phyloP scores from a whole-genome alignment of 2,329 filamentous ascomycete species.

The Exserohilum turcica region DNA sequence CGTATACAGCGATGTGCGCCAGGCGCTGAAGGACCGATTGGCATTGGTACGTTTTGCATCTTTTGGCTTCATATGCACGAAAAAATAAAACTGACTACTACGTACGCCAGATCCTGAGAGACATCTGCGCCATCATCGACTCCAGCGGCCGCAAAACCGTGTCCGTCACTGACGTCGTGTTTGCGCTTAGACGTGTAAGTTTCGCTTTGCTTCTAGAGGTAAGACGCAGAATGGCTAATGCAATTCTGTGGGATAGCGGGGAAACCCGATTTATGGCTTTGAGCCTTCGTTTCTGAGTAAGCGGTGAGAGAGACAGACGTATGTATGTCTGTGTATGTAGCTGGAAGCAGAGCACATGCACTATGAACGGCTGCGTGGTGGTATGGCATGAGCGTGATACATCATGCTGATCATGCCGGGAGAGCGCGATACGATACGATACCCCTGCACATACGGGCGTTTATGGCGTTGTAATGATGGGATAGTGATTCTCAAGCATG shows the following conservation, averaged over 20 bases:
- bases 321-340: not conserved
- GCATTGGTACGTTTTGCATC: conserved; percentile 18
- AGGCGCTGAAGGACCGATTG: conserved; percentile 58
- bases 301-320: not conserved
- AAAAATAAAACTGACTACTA: too few species aligned
- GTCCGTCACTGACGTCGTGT: conserved; percentile 38
- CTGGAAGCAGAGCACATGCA: too few species aligned
- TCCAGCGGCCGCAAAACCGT: conserved; percentile 37
- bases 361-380: too few species aligned
- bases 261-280: conserved; percentile 33
- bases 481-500: too few species aligned
- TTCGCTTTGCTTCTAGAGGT: too few species aligned
- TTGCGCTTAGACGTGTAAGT: conserved; percentile 39
- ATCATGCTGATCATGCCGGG: too few species aligned
- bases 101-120: conserved; percentile 30
- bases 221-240: not conserved
- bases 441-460: too few species aligned
- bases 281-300: conserved; percentile 19
- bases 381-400: too few species aligned
- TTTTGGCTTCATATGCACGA: too few species aligned
- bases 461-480: too few species aligned
- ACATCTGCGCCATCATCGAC: conserved; percentile 35
- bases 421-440: too few species aligned
- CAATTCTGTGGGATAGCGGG: conserved; percentile 21
- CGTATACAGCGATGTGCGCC: conserved; percentile 68